A percentile compares a stretch with the other conserved stretches of the same genome.
These are phyloP conservation scores for Aotearoamyces nothofagi DNA, from an alignment of 2,329 filamentous ascomycete species.

Conservation along the genomic window DNA sequence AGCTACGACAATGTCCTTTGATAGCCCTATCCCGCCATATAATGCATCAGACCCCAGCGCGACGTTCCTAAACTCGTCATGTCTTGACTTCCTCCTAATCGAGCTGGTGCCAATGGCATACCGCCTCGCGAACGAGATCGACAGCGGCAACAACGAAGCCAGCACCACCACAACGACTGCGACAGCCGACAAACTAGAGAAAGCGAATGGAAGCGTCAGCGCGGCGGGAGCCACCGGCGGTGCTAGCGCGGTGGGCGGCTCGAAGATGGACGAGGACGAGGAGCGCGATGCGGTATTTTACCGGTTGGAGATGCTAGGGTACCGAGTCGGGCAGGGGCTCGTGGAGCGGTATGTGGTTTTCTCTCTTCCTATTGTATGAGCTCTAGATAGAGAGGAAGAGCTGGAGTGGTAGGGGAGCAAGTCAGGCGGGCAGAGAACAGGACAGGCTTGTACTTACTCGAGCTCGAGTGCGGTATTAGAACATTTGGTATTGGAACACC, in stretches of 20 bases:
- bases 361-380: conserved; percentile 8
- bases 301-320: conserved; percentile 70
- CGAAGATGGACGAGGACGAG: conserved; percentile 57
- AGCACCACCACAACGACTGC: background rate
- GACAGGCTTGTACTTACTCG: too few species aligned
- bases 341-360: conserved; percentile 58
- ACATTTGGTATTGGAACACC: too few species aligned
- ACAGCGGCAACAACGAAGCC: conserved; percentile 3
- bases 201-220: conserved; percentile 17
- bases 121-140: conserved; percentile 56
- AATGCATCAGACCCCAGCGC: conserved; percentile 60
- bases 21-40: conserved; percentile 51
- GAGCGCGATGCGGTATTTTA: conserved; percentile 74
- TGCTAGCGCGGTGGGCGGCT: background rate
- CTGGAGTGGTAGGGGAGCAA: too few species aligned
- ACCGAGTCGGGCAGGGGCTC: conserved; percentile 81
- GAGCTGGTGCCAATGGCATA: conserved; percentile 93
- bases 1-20: conserved; percentile 63
- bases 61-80: conserved; percentile 67
- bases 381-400: conserved; percentile 1
- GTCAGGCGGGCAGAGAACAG: too few species aligned
- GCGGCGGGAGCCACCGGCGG: conserved; percentile 31
- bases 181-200: conserved; percentile 4
- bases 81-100: conserved; percentile 88
- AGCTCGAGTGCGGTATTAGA: too few species aligned